phyloP scores from a whole-genome alignment of 129 eudicot species.

The Helianthus annuus region HanXRQr2.0-SUNRISE NC_035442.2:12410569-12411068 shows the following conservation, averaged over 20 bases:
- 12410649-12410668: constrained; percentile 58
- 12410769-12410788: not conserved
- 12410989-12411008: not conserved
- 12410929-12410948: not conserved
- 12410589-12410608: constrained; percentile 42
- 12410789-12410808: not conserved
- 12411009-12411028: not conserved
- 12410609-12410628: constrained; percentile 54
- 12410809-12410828: not conserved
- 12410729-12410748: not conserved
- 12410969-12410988: not conserved
- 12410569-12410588: constrained; percentile 31
- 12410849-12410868: not conserved
- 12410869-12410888: not conserved
- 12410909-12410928: not conserved
- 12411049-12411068: not conserved
- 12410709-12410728: not conserved
- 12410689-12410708: constrained; percentile 38
- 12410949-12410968: not conserved
- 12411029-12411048: not conserved
- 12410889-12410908: too few relatives aligned
- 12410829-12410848: not conserved
- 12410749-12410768: too few relatives aligned
- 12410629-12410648: constrained; percentile 47
- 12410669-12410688: constrained; percentile 54